These are phyloP conservation scores for Pyrenula massariospora DNA, from an alignment of 495 filamentous ascomycete species.

Conservation along the genomic window DNA sequence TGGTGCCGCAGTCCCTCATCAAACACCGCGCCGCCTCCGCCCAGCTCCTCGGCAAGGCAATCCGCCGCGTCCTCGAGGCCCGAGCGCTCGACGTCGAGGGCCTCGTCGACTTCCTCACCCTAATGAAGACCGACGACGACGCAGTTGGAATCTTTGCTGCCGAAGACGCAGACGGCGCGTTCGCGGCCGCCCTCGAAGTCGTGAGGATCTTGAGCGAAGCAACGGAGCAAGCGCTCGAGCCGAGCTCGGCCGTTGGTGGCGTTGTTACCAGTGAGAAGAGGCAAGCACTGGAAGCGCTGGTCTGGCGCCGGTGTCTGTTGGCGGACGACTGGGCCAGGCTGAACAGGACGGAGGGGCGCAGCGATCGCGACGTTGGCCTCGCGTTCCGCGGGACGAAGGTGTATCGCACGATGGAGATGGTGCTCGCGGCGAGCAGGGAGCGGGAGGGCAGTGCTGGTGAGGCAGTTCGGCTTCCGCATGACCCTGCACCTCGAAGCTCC, in stretches of 20 bases:
- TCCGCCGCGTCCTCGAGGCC: not conserved
- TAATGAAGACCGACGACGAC: not conserved
- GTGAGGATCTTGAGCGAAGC: not conserved
- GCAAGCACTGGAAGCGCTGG: not conserved
- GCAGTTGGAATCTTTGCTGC: not conserved
- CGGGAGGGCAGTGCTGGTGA: not conserved
- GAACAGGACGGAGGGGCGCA: not conserved
- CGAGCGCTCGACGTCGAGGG: not conserved
- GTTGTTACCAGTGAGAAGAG: not conserved
- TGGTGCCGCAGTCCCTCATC: not conserved
- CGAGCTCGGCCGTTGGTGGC: not conserved
- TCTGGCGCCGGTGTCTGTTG: not conserved
- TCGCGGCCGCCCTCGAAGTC: not conserved
- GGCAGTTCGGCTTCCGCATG: not conserved
- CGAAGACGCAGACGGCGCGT: not conserved
- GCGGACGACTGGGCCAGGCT: not conserved
- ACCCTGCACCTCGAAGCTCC: not conserved
- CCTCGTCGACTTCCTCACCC: not conserved
- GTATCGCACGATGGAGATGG: not conserved
- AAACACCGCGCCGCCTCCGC: not conserved
- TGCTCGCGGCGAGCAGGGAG: not conserved
- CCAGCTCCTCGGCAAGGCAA: not conserved
- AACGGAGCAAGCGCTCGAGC: not conserved
- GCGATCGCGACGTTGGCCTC: not conserved
- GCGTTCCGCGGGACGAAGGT: not conserved